Percentiles rank a stretch among this genome's conserved stretches.
phyloP scores from a whole-genome alignment of 768 basidiomycete genomes.

The Leccinum pellstonianum region DNA sequence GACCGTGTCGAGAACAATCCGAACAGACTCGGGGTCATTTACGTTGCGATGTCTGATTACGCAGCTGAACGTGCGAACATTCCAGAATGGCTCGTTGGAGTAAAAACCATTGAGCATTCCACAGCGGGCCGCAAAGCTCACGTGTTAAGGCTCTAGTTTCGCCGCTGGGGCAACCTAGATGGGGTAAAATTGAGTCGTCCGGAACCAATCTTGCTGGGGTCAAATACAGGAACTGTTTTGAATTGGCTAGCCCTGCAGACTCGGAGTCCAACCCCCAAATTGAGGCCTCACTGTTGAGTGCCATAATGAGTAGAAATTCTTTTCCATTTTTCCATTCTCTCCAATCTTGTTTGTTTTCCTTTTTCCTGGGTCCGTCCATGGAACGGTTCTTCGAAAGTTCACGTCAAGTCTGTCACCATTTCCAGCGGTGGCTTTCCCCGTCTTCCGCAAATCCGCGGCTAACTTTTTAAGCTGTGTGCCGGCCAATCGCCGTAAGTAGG shows the following conservation, averaged over 20 bases:
- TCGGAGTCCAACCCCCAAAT: background rate
- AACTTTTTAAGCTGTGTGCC: slow-evolving; percentile 1
- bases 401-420: background rate
- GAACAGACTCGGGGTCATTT: slow-evolving; percentile 10
- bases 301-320: slow-evolving; percentile 1
- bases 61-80: slow-evolving; percentile 15
- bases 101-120: background rate
- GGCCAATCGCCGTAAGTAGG: slow-evolving; percentile 12
- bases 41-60: slow-evolving; percentile 6
- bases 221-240: background rate
- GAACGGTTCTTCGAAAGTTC: background rate
- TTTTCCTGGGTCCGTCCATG: background rate
- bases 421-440: background rate
- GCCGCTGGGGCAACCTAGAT: slow-evolving; percentile 4
- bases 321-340: background rate
- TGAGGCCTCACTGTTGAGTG: slow-evolving; percentile 6
- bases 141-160: slow-evolving; percentile 16
- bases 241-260: slow-evolving; percentile 1
- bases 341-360: background rate
- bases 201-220: background rate
- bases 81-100: background rate
- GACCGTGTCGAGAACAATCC: slow-evolving; percentile 14
- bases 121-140: slow-evolving; percentile 7
- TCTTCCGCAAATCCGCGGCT: slow-evolving; percentile 21
- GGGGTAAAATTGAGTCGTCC: slow-evolving; percentile 7